These are phyloP conservation scores for Rhizopus arrhizus DNA, from an alignment of 371 early-diverging fungal genomes.

Conservation along the genomic window DNA sequence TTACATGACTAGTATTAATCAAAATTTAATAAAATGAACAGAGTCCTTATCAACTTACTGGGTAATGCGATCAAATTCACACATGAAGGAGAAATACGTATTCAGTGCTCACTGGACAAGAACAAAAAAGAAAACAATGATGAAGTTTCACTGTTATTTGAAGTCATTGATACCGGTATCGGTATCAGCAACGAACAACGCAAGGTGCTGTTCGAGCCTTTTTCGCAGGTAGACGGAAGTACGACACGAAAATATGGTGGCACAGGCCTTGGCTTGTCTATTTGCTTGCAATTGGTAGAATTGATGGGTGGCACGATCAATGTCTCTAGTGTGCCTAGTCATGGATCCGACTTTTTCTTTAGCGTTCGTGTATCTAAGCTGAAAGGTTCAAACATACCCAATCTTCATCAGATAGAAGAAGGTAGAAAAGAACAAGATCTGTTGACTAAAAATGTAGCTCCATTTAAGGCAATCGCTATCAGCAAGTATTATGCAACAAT, in stretches of 20 bases:
- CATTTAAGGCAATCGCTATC: constrained; percentile 40
- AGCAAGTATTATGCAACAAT: constrained; percentile 33
- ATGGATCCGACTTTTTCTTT: constrained; percentile 62
- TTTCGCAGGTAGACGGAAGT: constrained; percentile 62
- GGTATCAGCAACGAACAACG: constrained; percentile 59
- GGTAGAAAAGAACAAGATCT: constrained; percentile 23
- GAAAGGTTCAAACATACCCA: constrained; percentile 22
- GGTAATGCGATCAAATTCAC: constrained; percentile 60
- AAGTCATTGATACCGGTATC: constrained; percentile 57
- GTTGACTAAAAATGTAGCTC: constrained; percentile 21
- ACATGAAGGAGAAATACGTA: constrained; percentile 54
- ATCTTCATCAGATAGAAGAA: constrained; percentile 18
- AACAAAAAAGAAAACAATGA: constrained; percentile 2
- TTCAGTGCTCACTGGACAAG: constrained; percentile 43
- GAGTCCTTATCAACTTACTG: constrained; percentile 42
- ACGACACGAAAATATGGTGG: constrained; percentile 68
- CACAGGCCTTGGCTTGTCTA: constrained; percentile 64
- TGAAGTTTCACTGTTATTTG: constrained; percentile 31
- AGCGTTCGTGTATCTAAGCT: constrained; percentile 42
- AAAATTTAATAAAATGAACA: neutral
- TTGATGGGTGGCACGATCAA: constrained; percentile 60
- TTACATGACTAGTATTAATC: too few relatives aligned
- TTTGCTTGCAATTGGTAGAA: constrained; percentile 56
- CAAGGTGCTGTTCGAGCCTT: constrained; percentile 59
- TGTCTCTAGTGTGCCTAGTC: constrained; percentile 54